A percentile compares a stretch with the other conserved stretches of the same genome.
phyloP scores from a whole-genome alignment of 805 yeast species.

The Lipomyces spencermartinsiae region DNA sequence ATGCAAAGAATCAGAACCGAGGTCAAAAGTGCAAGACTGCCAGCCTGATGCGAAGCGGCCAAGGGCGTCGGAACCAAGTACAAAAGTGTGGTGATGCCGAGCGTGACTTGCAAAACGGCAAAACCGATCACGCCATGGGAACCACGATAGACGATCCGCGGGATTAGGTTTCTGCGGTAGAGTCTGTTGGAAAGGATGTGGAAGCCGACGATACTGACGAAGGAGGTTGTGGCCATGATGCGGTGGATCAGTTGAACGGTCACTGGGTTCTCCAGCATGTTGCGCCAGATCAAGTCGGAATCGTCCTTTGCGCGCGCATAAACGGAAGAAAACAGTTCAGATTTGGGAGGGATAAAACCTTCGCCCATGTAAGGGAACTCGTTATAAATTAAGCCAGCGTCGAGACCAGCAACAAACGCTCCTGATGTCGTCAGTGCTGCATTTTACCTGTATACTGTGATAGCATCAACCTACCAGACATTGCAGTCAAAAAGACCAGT shows the following conservation, averaged over 20 bases:
- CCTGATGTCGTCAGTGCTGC: slow-evolving; percentile 62
- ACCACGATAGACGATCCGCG: slow-evolving; percentile 59
- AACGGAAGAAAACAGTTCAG: slow-evolving; percentile 77
- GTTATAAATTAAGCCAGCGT: slow-evolving; percentile 95
- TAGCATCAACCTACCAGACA: slow-evolving; percentile 98
- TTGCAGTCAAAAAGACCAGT: slow-evolving; percentile 84
- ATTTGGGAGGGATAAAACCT: slow-evolving; percentile 69
- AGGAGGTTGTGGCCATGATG: slow-evolving; percentile 80
- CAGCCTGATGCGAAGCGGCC: slow-evolving; percentile 97
- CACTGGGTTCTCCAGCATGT: slow-evolving; percentile 91
- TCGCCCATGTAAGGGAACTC: slow-evolving; percentile 96
- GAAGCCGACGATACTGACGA: slow-evolving; percentile 53
- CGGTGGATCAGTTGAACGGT: slow-evolving; percentile 95
- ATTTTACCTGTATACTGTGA: slow-evolving; percentile 68
- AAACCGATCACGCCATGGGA: slow-evolving; percentile 79
- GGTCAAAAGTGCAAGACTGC: slow-evolving; percentile 88
- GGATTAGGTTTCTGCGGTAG: slow-evolving; percentile 53
- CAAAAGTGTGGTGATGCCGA: slow-evolving; percentile 85
- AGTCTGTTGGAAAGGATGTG: slow-evolving; percentile 63
- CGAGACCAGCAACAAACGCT: slow-evolving; percentile 97
- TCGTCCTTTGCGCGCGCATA: slow-evolving; percentile 71
- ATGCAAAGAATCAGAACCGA: slow-evolving; percentile 69
- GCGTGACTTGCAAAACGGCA: slow-evolving; percentile 78
- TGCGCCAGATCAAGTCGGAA: slow-evolving; percentile 88
- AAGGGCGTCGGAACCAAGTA: slow-evolving; percentile 90